Base-by-base conservation (phyloP, 768 basidiomycete species). In the Leccinum subgranulosum region DNA sequence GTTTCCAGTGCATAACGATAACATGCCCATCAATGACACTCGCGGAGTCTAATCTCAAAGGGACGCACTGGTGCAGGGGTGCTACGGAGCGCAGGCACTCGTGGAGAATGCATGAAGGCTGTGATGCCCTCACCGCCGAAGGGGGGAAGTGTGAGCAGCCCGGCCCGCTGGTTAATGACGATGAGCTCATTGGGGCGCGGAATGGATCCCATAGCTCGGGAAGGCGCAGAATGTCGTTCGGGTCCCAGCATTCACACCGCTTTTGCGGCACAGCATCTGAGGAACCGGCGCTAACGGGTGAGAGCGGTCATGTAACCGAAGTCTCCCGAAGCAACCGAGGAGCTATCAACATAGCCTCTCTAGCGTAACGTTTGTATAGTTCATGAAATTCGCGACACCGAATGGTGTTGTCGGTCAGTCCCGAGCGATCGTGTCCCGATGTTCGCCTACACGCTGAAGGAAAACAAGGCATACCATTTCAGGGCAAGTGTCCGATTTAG, bases 1-100 rank as follows among this genome's bases (percentile, higher is more conserved):
- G 58, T 61, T 61, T 70, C 69, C 68, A 67, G 71, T 73, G 69
- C 48, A 66, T 60, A 54, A 65, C 68, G 64, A 68, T 27, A 63
- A 55, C 53, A 36, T 6, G 36, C 51, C 23, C 60, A 25, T 47
- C 12, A 7, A 12, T 34, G 21, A 25, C 17, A 33, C 4, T 21
- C 47, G 58, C 58, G 60, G 56, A 63, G 64, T 56, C n/a, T 47
- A 23, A 60, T 66, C 41, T 19, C 25, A 4, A 41, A 19, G 43
- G 27, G 41, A 36, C 28, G 27, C 48, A 53, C 36, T 28, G 49
- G 53, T 4, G 53, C 31, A 49, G 49, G 45, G 53, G 29, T 23
- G 47, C 7, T 12, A n/a, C 41, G 41, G 41, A 43, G 10, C 56
- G 54, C 52, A 56, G 67, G 57, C 47, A 52, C 53, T 33, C 49